phyloP scores from a whole-genome alignment of 2,329 filamentous ascomycete species.

The Aspergillus pseudoterreus region DNA sequence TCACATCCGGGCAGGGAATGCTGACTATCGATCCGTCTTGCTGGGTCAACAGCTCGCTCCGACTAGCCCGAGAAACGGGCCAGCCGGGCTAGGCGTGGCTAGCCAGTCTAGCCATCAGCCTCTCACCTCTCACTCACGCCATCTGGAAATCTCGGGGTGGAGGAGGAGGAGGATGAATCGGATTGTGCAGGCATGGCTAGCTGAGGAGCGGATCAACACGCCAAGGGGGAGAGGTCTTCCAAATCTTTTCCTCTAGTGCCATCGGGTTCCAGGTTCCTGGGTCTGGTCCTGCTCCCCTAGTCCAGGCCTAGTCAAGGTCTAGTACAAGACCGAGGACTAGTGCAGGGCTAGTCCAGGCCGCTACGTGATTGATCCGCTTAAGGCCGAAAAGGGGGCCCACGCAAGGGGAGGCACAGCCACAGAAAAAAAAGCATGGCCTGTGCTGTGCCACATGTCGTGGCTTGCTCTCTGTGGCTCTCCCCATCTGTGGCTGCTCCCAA shows the following conservation, averaged over 20 bases:
- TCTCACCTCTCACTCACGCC: too few relatives aligned
- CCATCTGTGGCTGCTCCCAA: conserved; percentile 17
- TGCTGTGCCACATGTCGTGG: conserved; percentile 3
- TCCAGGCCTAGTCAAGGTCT: background rate
- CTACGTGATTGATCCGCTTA: background rate
- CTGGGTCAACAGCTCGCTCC: background rate
- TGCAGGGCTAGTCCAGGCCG: background rate
- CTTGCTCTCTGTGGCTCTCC: conserved; percentile 15
- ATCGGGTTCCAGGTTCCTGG: conserved; percentile 10
- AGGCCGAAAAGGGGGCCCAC: background rate
- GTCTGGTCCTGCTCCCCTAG: background rate
- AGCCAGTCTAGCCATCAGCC: background rate
- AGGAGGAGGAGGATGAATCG: background rate
- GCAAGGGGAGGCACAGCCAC: conserved; percentile 12
- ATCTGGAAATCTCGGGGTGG: too few relatives aligned
- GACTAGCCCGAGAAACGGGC: background rate
- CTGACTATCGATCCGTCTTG: conserved; percentile 3
- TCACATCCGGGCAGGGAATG: conserved; percentile 4
- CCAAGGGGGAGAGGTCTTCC: conserved; percentile 2
- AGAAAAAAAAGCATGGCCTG: background rate
- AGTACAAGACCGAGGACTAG: background rate
- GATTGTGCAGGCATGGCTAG: background rate
- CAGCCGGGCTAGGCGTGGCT: background rate
- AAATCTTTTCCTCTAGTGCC: conserved; percentile 12
- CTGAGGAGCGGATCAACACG: conserved; percentile 4